These are phyloP conservation scores for Polytrichum formosum DNA, from an alignment of 225 moss, liverwort and hornwort genomes.

Conservation along the genomic window DNA sequence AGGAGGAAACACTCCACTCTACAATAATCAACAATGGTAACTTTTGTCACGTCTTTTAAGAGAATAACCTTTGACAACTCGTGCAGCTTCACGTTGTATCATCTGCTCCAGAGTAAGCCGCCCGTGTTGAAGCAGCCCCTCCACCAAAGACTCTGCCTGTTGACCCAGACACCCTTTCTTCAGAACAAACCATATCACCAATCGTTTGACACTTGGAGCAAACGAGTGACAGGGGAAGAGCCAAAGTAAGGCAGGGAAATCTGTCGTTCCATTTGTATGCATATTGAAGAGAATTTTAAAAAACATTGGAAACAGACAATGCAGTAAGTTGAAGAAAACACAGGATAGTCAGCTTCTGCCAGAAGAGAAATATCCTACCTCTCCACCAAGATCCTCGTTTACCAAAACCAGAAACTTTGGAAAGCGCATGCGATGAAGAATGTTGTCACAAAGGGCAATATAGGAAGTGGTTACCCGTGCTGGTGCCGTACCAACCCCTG, in stretches of 20 bases:
- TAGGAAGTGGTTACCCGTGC: constrained; percentile 67
- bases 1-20: too few species aligned
- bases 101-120: constrained; percentile 94
- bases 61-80: constrained; percentile 60
- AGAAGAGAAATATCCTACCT: constrained; percentile 37
- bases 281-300: too few species aligned
- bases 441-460: constrained; percentile 61
- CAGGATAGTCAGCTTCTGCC: background rate
- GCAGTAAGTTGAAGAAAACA: too few species aligned
- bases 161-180: background rate
- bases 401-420: constrained; percentile 81
- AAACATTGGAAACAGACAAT: too few species aligned
- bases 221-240: background rate
- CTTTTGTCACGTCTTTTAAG: too few species aligned
- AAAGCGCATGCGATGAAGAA: constrained; percentile 89
- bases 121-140: constrained; percentile 93
- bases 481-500: constrained; percentile 61
- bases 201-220: background rate
- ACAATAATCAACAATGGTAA: too few species aligned
- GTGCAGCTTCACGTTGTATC: constrained; percentile 81
- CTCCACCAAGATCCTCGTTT: constrained; percentile 73
- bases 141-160: constrained; percentile 75
- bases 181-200: constrained; percentile 3
- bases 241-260: background rate
- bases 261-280: too few species aligned